Percentiles rank a stretch among this genome's conserved stretches.
phyloP scores from a whole-genome alignment of 2,329 filamentous ascomycete species.

The Gremmenia infestans region DNA sequence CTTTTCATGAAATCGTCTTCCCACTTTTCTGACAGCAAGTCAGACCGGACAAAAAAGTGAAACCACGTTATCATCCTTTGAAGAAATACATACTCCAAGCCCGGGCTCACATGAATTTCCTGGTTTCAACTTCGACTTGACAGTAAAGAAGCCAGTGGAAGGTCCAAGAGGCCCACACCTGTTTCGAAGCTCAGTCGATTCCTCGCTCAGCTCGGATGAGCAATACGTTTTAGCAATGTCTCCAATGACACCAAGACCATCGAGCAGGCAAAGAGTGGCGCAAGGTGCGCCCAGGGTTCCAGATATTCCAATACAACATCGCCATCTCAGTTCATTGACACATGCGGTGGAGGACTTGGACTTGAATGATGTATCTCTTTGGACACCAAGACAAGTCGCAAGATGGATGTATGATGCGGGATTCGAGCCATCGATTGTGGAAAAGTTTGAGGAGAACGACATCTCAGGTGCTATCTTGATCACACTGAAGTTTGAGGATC shows the following conservation, averaged over 20 bases:
- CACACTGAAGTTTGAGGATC: slow-evolving; percentile 85
- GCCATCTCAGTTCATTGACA: slow-evolving; percentile 48
- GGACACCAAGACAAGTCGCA: slow-evolving; percentile 73
- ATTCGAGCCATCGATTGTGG: slow-evolving; percentile 70
- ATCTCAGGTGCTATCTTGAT: slow-evolving; percentile 84
- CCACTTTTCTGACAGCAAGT: slow-evolving; percentile 9
- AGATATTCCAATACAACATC: slow-evolving; percentile 26
- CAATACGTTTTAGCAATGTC: slow-evolving; percentile 62
- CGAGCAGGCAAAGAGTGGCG: slow-evolving; percentile 32
- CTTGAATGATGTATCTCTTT: slow-evolving; percentile 54
- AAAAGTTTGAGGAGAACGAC: slow-evolving; percentile 86
- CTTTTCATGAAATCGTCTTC: slow-evolving; percentile 8
- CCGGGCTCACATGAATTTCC: slow-evolving; percentile 53
- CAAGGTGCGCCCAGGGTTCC: slow-evolving; percentile 21
- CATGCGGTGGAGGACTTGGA: slow-evolving; percentile 55
- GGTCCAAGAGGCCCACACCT: slow-evolving; percentile 84
- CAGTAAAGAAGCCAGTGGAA: slow-evolving; percentile 58
- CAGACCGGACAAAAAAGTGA: slow-evolving; percentile 70
- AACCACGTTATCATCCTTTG: slow-evolving; percentile 81
- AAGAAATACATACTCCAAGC: slow-evolving; percentile 74
- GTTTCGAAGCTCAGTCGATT: slow-evolving; percentile 65
- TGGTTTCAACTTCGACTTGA: slow-evolving; percentile 56
- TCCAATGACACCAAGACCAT: slow-evolving; percentile 63
- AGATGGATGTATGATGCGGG: slow-evolving; percentile 83
- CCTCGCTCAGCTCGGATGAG: slow-evolving; percentile 47